These are phyloP conservation scores for Leccinum fibrillosum DNA, from an alignment of 768 basidiomycete genomes.

Conservation along the genomic window DNA sequence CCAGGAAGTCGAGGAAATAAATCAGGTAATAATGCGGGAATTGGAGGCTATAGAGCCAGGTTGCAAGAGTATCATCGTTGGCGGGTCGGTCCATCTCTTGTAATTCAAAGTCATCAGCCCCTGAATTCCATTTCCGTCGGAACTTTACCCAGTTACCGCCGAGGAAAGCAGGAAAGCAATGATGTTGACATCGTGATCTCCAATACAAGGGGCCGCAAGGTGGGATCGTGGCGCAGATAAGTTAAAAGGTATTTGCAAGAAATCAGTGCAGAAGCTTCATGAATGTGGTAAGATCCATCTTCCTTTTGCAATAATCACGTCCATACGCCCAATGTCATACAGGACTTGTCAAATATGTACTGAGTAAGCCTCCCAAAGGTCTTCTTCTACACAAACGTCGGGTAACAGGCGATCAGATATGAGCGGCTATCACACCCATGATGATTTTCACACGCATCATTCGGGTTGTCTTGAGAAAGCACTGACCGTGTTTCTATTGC, in stretches of 20 bases:
- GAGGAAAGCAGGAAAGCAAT: constrained; percentile 78
- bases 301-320: background rate
- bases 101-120: background rate
- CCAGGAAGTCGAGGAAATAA: constrained; percentile 76
- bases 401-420: constrained; percentile 42
- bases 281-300: constrained; percentile 45
- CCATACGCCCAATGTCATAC: background rate
- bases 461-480: constrained; percentile 85
- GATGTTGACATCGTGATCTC: constrained; percentile 91
- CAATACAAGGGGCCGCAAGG: too few species aligned
- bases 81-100: constrained; percentile 54
- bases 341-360: constrained; percentile 80
- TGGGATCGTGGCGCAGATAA: constrained; percentile 38
- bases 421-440: constrained; percentile 55
- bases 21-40: constrained; percentile 62
- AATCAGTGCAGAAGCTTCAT: constrained; percentile 55
- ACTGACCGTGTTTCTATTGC: constrained; percentile 74
- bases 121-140: background rate
- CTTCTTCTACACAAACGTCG: background rate
- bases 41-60: constrained; percentile 60
- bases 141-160: constrained; percentile 57
- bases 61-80: constrained; percentile 72
- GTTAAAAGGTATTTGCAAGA: constrained; percentile 61
- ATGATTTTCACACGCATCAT: constrained; percentile 53
- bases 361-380: constrained; percentile 51